Base-by-base conservation (phyloP, 192 early-diverging fungal species). In the Linnemannia exigua region DNA sequence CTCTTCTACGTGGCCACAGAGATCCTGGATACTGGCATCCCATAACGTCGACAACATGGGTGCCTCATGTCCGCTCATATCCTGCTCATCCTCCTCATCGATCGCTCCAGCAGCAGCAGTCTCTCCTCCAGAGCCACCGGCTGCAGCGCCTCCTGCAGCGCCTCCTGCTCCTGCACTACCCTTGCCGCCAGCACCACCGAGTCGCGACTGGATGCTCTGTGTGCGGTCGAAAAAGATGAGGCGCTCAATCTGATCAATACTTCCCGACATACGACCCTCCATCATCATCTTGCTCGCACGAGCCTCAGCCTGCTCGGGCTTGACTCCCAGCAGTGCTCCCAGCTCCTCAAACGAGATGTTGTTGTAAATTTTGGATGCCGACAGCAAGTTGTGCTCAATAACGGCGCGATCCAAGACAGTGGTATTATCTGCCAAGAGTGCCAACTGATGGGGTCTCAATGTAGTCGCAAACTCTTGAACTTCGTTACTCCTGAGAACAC, bases 301-400 rank as follows among this genome's bases (percentile, higher is more conserved):
- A 67, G 90, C 88, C 88, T 99, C 98, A 8, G 98, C 98, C 71
- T 95, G 91, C 28, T 96, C 96, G 1, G 93, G 87, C 11, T 91
- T 88, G 44, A 98, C 94, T 5, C 91, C 95, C 25, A 99, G 85
- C 72, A 97, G 84, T 8, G 88, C 90, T 5, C 95, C 96, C 36
- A 99, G 90, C 82, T 98, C 95, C 51, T 92, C 93, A 81, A 99
- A 97, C 44, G 91, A 91, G 61, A 99, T 98, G 82, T 96, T 97
- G 77, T 96, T 94, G 88, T 99, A 99, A 67, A 99, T 92, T 77
- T 94, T 95, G 77, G 95, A 96, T 2, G 96, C 94, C 20, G 97
- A 92, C 58, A 98, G 90, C 28, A 96, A 81, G 84, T 99, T 99
- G 89, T 99, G 98, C 88, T 99, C 97, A 52, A 96, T 97, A 33